Percentiles rank a stretch among this genome's conserved stretches.
These are phyloP conservation scores for Raddia guianensis DNA, from an alignment of 176 grass and related monocot species.

Conservation along the genomic window DNA sequence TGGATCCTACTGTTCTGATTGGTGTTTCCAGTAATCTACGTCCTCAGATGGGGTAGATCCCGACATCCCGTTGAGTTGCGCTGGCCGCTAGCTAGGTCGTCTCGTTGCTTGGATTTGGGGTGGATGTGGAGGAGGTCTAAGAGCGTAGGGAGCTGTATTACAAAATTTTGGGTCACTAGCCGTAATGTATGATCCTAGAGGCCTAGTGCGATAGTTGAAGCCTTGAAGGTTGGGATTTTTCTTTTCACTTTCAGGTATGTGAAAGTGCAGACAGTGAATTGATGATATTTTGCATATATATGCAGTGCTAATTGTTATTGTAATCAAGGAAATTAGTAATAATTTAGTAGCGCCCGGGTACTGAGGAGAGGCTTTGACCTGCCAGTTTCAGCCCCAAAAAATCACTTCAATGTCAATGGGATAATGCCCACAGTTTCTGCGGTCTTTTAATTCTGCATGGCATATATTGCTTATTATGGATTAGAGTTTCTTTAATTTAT, in stretches of 20 bases:
- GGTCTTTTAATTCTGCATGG: neutral
- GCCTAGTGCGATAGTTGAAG: no score
- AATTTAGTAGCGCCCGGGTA: neutral
- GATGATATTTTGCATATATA: no score
- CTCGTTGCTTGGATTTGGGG: constrained; percentile 14
- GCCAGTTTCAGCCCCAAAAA: neutral
- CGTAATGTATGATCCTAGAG: neutral
- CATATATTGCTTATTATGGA: neutral
- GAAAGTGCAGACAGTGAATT: neutral
- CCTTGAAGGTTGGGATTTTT: neutral
- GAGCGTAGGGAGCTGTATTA: neutral
- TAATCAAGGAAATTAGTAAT: neutral
- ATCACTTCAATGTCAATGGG: neutral
- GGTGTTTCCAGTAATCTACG: neutral
- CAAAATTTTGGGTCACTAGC: neutral
- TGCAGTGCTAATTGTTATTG: neutral
- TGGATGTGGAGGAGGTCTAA: neutral
- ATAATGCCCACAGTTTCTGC: neutral
- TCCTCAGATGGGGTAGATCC: neutral
- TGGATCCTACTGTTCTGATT: neutral
- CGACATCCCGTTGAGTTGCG: neutral
- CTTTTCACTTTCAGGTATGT: neutral
- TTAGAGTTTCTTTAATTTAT: neutral
- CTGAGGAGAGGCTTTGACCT: neutral
- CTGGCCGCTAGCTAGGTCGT: neutral